Evolutionary conservation across 306 rosid species (phyloP).

Genomic region (Cercis canadensis): DNA sequence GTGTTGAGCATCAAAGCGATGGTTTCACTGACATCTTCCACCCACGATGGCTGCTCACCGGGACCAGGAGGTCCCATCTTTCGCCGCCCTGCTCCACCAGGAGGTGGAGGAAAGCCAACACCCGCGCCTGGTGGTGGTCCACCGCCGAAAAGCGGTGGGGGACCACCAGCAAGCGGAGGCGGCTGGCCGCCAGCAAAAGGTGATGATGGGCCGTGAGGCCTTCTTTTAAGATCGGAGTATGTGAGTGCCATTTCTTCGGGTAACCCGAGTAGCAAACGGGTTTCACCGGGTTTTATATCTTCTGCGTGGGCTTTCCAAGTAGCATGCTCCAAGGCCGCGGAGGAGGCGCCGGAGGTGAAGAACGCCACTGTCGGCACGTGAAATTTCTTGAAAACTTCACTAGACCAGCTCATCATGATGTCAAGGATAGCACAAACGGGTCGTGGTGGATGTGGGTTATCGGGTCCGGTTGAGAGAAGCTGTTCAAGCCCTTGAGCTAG

Average conservation of each 20-base stretch:
- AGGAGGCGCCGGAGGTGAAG: conserved; percentile 70
- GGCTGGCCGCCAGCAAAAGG: neutral
- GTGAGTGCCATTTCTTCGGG: conserved; percentile 59
- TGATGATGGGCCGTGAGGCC: conserved; percentile 34
- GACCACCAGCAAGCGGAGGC: neutral
- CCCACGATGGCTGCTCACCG: conserved; percentile 51
- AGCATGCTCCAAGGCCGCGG: conserved; percentile 62
- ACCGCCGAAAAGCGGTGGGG: neutral
- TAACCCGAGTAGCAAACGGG: conserved; percentile 55
- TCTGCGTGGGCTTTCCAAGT: conserved; percentile 54
- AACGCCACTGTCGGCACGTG: conserved; percentile 54
- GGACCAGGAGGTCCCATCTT: conserved; percentile 46
- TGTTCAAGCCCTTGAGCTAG: conserved; percentile 40
- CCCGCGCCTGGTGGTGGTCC: conserved; percentile 18
- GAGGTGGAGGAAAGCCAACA: neutral
- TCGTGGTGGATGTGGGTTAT: conserved; percentile 20
- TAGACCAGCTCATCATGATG: conserved; percentile 58
- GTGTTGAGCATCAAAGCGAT: conserved; percentile 66
- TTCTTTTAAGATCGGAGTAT: conserved; percentile 41
- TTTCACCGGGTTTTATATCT: conserved; percentile 52
- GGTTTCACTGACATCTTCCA: conserved; percentile 29
- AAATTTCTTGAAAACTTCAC: conserved; percentile 44
- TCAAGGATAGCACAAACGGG: conserved; percentile 67
- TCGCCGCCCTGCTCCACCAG: neutral
- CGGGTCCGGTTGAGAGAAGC: conserved; percentile 33